Evolutionary conservation across 2,329 filamentous ascomycete genomes (phyloP), one percentile per base, ranked within the genome.

Genomic region (Colletotrichum gigasporum): DNA sequence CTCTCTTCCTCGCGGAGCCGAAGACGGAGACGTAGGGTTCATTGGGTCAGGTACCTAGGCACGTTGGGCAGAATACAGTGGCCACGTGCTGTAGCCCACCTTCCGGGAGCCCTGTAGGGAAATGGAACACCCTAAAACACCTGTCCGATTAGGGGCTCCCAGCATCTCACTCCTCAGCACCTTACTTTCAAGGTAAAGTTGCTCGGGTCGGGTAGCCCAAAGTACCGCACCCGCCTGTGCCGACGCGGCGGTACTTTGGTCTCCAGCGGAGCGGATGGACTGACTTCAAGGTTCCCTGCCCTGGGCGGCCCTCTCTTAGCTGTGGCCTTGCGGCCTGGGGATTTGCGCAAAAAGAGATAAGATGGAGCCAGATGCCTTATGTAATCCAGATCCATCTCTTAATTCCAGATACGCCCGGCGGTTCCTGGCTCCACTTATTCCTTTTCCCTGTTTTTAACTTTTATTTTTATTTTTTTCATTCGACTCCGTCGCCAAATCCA

Each of bases 301-400:
- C n/a, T n/a, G n/a, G n/a, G n/a, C n/a, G 26, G 30, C 28, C 44
- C 24, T 41, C 16, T 59, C 35, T 35, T 30, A 16, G 44, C 45
- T 44, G 26, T 6, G 37, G 24, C 45, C 39, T 60, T 54, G n/a
- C 30, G 48, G 57, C 56, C 39, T 60, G 32, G 50, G 30, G 50
- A 28, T 39, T 12, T 42, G 18, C 16, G 35, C 18, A 14, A 24
- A 51, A 45, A 16, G n/a, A 41, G 57, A 47, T 32, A 32, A 28
- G 52, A 39, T 48, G 50, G 42, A 18, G 18, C 9, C n/a, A 8
- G 14, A 7, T 9, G 11, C 26, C 44, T 63, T 63, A 58, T 9
- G 30, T 58, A 58, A 58, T 50, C 59, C 30, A 51, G 59, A 63
- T 63, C 53, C 35, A 63, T 51, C 53, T 41, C 53, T 44, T 35